These are phyloP conservation scores for Monosporascus sp. DNA, from an alignment of 2,329 filamentous ascomycete genomes.

Conservation along the genomic window DNA sequence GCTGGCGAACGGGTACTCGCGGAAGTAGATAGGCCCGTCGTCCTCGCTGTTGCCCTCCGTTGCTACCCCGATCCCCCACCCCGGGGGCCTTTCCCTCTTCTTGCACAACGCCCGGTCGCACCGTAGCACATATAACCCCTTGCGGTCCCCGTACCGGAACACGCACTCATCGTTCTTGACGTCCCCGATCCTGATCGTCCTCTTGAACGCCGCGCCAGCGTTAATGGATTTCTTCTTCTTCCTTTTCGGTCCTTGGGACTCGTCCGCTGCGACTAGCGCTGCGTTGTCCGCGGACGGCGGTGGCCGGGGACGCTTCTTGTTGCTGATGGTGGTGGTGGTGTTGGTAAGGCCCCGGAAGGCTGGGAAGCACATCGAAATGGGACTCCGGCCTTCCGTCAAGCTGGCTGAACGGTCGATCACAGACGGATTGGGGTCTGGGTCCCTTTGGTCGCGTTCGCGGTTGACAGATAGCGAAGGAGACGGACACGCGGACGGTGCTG, in stretches of 20 bases:
- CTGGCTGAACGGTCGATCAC: too few species aligned
- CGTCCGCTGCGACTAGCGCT: too few species aligned
- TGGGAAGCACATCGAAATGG: too few species aligned
- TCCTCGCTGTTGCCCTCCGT: neutral
- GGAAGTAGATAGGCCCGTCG: neutral
- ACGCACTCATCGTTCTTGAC: neutral
- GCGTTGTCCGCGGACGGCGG: too few species aligned
- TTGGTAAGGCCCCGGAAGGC: too few species aligned
- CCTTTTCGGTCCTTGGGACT: neutral
- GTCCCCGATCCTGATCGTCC: neutral
- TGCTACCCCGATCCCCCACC: neutral
- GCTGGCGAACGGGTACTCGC: neutral
- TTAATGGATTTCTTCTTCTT: neutral
- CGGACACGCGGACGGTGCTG: too few species aligned
- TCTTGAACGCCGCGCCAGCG: neutral
- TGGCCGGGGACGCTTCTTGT: too few species aligned
- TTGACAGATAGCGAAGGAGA: too few species aligned
- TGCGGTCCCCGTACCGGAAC: neutral
- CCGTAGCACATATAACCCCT: neutral
- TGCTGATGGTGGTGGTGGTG: too few species aligned
- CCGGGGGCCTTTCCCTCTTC: neutral
- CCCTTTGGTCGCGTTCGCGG: too few species aligned
- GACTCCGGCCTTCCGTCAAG: too few species aligned
- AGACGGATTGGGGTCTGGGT: too few species aligned
- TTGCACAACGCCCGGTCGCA: neutral